Base-by-base conservation (phyloP, 2,329 filamentous ascomycete species). In the Nemania sp. region DNA sequence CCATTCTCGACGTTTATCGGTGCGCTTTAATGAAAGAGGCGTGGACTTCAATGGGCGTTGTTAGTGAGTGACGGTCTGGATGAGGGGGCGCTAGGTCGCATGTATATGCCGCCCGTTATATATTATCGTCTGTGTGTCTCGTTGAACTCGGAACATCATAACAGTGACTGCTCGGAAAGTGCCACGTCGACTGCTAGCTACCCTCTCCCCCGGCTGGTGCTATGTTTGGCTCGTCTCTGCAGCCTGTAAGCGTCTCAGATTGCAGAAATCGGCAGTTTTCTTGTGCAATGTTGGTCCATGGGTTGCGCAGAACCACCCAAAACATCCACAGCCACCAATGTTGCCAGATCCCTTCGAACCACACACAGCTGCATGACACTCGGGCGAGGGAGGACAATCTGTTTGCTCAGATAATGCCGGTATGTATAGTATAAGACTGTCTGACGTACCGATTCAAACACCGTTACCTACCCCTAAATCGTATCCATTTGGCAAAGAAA, bases 1-100 rank as follows among this genome's bases (percentile, higher is more conserved):
- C 37, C 53, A 56, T 56, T 56, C 42, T 47, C n/a, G 32, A 55
- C 15, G 43, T 48, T 55, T 40, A 48, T 40, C 32, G 52, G 39
- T 42, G 18, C 25, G 37, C n/a, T 51, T 40, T 6, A 51, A 17
- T 37, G 18, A 51, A 40, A 51, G 48, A 51, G 29, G 47, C 47
- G 47, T 7, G 32, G 47, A 37, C 21, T 32, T 49, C 32, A 49
- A 7, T 49, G 37, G 32, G 18, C 47, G n/a, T 49, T 9, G 32
- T 49, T 37, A n/a, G 29, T 49, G 32, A 13, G 13, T 37, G n/a
- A 37, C 32, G 47, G 13, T 49, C 47, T 37, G 29, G 11, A 49
- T 37, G 32, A 49, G 32, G 25, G 45, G 32, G 47, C 47, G 47
- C 17, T 37, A 2, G n/a, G 32, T 49, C 47, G 17, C 29, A 32